Base-by-base conservation (phyloP, 2,329 filamentous ascomycete species). In the Botrytis hyacinthi region DNA sequence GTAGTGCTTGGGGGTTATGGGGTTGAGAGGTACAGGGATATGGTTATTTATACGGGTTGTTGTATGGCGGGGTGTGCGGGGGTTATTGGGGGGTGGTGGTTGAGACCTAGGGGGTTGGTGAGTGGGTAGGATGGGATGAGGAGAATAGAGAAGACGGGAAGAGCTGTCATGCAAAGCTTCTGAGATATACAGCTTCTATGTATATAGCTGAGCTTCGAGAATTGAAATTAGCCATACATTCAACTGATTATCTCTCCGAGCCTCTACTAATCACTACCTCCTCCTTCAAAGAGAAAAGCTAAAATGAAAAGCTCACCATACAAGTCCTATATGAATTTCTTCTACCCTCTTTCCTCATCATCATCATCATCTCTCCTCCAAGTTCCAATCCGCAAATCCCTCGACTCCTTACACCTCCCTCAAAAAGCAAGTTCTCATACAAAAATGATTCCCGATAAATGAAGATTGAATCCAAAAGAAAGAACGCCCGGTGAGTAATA, bases 31-130 rank as follows among this genome's bases (percentile, higher is more conserved):
- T 78, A 78, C 74, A 74, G 74, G 54, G 72, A 51, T 61, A 59
- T 79, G 44, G 73, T 79, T 22, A 46, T 77, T 26, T 78, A 77
- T 57, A 78, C 77, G 0, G 48, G 48, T 12, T 54, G 48, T 54
- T 54, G 48, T n/a, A 54, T 54, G 48, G 48, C 48, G 48, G 60
- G 61, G 7, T 78, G 77, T 75, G 77, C 77, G 0, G 37, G 75
- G 2, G 71, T 71, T 51, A 73, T 78, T 72, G 70, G 62, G 5
- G 22, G 73, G 2, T 76, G 74, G 75, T 76, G 75, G 62, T 20
- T 73, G 16, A 44, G 69, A 51, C 74, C 73, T 9, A 72, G 48
- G 20, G 63, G 72, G 42, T 70, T 44, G 40, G 4, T 70, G 18
- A 61, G 35, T n/a, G 48, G 46, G 29, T 18, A 37, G 32, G 9